phyloP scores from a whole-genome alignment of 805 yeast genomes.

The Metschnikowia hibisci region DNA sequence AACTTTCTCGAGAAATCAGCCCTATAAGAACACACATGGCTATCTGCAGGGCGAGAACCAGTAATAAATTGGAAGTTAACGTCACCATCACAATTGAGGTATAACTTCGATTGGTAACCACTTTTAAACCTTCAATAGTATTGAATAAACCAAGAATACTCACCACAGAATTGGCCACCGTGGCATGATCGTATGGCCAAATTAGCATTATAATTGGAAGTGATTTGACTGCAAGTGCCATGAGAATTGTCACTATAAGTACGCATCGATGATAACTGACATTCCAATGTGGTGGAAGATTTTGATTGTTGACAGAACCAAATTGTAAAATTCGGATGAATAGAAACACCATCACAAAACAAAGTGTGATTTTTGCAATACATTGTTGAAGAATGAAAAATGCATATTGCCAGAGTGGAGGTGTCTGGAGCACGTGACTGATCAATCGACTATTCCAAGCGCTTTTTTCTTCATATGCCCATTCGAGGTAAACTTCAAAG shows the following conservation, averaged over 20 bases:
- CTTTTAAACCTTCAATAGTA: conserved; percentile 53
- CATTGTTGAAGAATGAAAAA: conserved; percentile 53
- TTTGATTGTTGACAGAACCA: conserved; percentile 20
- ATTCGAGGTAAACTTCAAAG: conserved; percentile 83
- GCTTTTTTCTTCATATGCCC: conserved; percentile 85
- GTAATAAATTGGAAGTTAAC: conserved; percentile 5
- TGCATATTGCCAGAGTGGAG: conserved; percentile 48
- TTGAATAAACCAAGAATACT: conserved; percentile 58
- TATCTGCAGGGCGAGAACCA: conserved; percentile 11
- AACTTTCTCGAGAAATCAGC: background rate
- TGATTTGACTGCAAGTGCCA: conserved; percentile 75
- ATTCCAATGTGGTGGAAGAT: conserved; percentile 25
- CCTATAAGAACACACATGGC: conserved; percentile 10
- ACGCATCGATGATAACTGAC: conserved; percentile 37
- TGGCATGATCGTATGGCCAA: conserved; percentile 88
- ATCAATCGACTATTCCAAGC: conserved; percentile 25
- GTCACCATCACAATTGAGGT: conserved; percentile 7
- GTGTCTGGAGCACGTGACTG: conserved; percentile 26
- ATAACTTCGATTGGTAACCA: conserved; percentile 12
- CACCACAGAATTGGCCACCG: conserved; percentile 57
- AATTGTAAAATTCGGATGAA: conserved; percentile 19
- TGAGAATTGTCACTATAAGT: conserved; percentile 63
- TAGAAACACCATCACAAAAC: conserved; percentile 29
- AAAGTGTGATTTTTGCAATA: conserved; percentile 42
- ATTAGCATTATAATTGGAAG: conserved; percentile 91